Evolutionary conservation across 192 early-diverging fungal genomes (phyloP).

Genomic region (Backusella westeae): DNA sequence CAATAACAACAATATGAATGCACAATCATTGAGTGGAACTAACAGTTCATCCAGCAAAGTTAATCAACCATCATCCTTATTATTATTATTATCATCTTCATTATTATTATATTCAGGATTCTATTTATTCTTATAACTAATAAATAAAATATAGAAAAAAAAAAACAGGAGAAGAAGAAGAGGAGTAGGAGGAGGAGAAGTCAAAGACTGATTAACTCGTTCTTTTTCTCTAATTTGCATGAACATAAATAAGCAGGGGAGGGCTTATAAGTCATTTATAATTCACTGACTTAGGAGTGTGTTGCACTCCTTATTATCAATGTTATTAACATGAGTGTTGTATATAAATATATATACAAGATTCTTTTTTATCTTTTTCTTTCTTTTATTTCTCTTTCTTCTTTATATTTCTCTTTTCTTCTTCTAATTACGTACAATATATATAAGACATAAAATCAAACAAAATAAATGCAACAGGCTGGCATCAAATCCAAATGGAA

Average conservation of each 20-base stretch:
- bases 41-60: neutral
- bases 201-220: neutral
- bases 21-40: neutral
- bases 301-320: neutral
- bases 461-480: neutral
- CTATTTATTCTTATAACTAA: neutral
- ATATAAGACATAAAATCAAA: neutral
- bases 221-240: conserved; percentile 7
- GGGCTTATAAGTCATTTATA: neutral
- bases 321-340: neutral
- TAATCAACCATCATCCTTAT: neutral
- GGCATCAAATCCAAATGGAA: conserved; percentile 11
- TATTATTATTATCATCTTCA: neutral
- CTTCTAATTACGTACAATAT: neutral
- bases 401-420: neutral
- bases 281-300: conserved; percentile 8
- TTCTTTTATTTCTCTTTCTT: neutral
- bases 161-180: neutral
- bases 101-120: neutral
- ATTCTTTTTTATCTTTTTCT: neutral
- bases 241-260: conserved; percentile 13
- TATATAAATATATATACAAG: neutral
- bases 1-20: neutral
- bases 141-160: neutral
- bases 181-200: neutral